Evolutionary conservation across 352 stramenopile genomes (phyloP).

Genomic region (Pythium pyrilobum): DNA sequence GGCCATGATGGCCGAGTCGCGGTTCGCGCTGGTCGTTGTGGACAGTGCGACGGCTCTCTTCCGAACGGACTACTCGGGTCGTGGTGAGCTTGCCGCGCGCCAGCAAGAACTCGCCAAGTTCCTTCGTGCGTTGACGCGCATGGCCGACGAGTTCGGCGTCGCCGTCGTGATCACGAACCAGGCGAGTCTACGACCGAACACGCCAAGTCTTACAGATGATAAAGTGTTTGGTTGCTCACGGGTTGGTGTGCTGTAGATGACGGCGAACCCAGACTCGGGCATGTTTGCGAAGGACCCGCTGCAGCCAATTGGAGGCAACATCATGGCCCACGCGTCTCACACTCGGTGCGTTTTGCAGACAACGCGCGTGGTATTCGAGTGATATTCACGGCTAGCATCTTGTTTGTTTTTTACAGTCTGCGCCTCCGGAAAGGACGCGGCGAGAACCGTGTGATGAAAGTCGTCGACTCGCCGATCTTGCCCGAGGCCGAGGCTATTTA

Average conservation of each 20-base stretch:
- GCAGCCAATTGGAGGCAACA: conserved; percentile 90
- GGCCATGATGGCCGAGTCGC: conserved; percentile 98
- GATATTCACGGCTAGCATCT: not conserved
- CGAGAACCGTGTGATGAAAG: conserved; percentile 98
- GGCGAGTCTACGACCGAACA: conserved; percentile 31
- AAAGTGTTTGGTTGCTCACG: not conserved
- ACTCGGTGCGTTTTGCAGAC: conserved; percentile 57
- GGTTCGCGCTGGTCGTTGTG: conserved; percentile 95
- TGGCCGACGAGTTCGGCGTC: conserved; percentile 99
- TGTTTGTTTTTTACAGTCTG: conserved; percentile 37
- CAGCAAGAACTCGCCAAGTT: conserved; percentile 92
- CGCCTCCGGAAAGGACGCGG: conserved; percentile 96
- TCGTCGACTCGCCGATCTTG: conserved; percentile 95
- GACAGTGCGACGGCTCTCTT: conserved; percentile 98
- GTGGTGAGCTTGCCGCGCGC: conserved; percentile 96
- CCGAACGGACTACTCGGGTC: conserved; percentile 97
- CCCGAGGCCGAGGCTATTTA: conserved; percentile 98
- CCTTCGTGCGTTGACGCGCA: conserved; percentile 93
- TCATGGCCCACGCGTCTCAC: conserved; percentile 83
- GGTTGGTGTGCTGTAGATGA: conserved; percentile 51
- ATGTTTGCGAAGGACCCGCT: conserved; percentile 90
- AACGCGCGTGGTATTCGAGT: conserved; percentile 35
- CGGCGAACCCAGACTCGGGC: conserved; percentile 81
- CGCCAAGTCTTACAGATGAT: not conserved
- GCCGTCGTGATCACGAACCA: conserved; percentile 90